Base-by-base conservation (phyloP, 768 basidiomycete species). In the Hygrocybe coccinea region DNA sequence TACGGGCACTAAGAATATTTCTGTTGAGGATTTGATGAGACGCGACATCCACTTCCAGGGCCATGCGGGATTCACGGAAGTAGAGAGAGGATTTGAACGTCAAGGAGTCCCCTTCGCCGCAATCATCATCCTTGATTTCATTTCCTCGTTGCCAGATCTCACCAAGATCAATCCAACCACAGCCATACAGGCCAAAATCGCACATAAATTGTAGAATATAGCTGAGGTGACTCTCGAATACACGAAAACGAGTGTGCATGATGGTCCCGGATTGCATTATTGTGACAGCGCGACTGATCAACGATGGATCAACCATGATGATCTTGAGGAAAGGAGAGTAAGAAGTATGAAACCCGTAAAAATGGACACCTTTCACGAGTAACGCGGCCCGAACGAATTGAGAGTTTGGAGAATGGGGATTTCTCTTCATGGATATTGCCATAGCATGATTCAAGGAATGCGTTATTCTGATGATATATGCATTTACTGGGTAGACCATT, bases 141-240 rank as follows among this genome's bases (percentile, higher is more conserved):
- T 61, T 62, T 29, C 79, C 76, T 15, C 89, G 81, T 63, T 83
- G 77, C 71, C 82, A 81, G n/a, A 77, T 83, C 50, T 85, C 76
- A 29, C 37, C 53, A 2, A 95, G 71, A 55, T 95, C 84, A 44
- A 97, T 76, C 82, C 86, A 90, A 1, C 91, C 93, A 68, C 95
- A 97, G 2, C 95, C 95, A 62, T 94, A 95, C 22, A 98, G 77
- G 55, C 91, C 92, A 65, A 90, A 94, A 72, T 99, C 95, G 68
- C 86, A 87, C 81, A 97, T 79, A 72, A 97, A 97, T 71, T 97
- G 95, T 35, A 97, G 77, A 22, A 84, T 71, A 68, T 84, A 97
- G 65, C 84, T 87, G 65, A 98, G 77, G 72, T 99, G 95, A 58
- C 86, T 89, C 70, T 98, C 97, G 68, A 84, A 97, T 10, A 91